Base-by-base conservation (phyloP, 2,329 filamentous ascomycete species). In the Trichoderma endophyticum region DNA sequence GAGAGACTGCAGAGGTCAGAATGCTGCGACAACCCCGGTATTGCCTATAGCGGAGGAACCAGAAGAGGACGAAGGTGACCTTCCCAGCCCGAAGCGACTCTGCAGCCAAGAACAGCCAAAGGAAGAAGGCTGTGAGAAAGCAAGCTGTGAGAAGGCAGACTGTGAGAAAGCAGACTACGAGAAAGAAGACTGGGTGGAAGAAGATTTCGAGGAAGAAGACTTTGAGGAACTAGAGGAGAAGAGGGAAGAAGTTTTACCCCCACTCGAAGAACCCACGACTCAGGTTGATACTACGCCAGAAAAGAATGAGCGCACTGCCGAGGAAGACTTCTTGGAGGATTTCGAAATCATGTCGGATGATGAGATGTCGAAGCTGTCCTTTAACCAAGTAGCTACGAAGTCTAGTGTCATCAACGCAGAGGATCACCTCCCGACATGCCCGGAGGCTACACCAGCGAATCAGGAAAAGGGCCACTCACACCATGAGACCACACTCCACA, bases 1-100 rank as follows among this genome's bases (percentile, higher is more conserved):
- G 75, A 79, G 79, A 51, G 77, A 79, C 36, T 68, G 56, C 3
- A 72, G 69, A 6, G 79, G 78, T 3, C 18, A 36, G 7, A 30
- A 57, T 18, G 18, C 30, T 11, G 9, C 26, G 7, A 51, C 14
- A n/a, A 54, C 39, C 15, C 11, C 63, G 18, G 18, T 39, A 24
- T 39, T 61, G 14, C 60, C 62, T 69, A 39, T 14, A 14, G 64
- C 21, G n/a, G 71, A 63, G n/a, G 78, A 79, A 43, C 61, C 56
- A 3, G 73, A 64, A 3, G 80, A 77, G 8, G 68, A 72, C 24
- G 71, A 77, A 8, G 28, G 71, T 2, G 63, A 71, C 0, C 36
- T 68, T 48, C 66, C 66, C 18, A 68, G 57, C 24, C 30, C 65
- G n/a, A 63, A 65, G 14, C 70, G 36, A 18, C 15, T 54, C 14